Evolutionary conservation across 768 basidiomycete genomes (phyloP).

Genomic region (Tylopilus cervinicoccineus): DNA sequence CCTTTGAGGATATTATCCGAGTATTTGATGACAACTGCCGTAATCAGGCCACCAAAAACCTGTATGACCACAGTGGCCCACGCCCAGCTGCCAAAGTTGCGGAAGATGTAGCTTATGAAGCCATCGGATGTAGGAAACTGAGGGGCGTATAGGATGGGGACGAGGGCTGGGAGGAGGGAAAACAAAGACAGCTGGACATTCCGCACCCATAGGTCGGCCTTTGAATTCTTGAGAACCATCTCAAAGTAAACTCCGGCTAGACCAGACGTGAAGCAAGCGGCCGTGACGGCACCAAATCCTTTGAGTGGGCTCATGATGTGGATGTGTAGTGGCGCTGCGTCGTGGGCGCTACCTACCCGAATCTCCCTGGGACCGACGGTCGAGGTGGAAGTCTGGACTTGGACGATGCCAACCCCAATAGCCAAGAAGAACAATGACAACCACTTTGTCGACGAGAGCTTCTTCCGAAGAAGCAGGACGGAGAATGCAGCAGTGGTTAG

Average conservation of each 20-base stretch:
- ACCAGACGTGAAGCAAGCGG: conserved; percentile 87
- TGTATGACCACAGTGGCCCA: conserved; percentile 90
- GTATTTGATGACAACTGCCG: conserved; percentile 96
- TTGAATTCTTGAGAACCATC: conserved; percentile 84
- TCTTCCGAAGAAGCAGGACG: conserved; percentile 75
- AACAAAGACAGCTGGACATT: conserved; percentile 88
- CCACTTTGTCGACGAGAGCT: conserved; percentile 77
- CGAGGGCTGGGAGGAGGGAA: conserved; percentile 83
- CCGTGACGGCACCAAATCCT: conserved; percentile 78
- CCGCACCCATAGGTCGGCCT: conserved; percentile 84
- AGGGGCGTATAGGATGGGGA: conserved; percentile 66
- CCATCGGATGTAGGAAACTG: conserved; percentile 40
- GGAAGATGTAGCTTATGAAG: conserved; percentile 61
- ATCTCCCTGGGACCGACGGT: conserved; percentile 29
- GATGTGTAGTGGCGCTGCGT: conserved; percentile 51
- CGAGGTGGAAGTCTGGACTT: conserved; percentile 69
- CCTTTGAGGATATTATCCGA: conserved; percentile 94
- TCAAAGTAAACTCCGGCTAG: conserved; percentile 93
- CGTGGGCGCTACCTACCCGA: conserved; percentile 66
- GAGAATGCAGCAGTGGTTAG: conserved; percentile 94
- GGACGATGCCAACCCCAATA: conserved; percentile 90
- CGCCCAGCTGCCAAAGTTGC: conserved; percentile 91
- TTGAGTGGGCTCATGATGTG: conserved; percentile 81
- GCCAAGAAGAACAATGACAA: conserved; percentile 83
- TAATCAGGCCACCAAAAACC: conserved; percentile 90